Evolutionary conservation across 1,284 basidiomycete genomes (phyloP), one percentile per base, ranked within the genome.

Genomic region (Heterobasidion occidentale): DNA sequence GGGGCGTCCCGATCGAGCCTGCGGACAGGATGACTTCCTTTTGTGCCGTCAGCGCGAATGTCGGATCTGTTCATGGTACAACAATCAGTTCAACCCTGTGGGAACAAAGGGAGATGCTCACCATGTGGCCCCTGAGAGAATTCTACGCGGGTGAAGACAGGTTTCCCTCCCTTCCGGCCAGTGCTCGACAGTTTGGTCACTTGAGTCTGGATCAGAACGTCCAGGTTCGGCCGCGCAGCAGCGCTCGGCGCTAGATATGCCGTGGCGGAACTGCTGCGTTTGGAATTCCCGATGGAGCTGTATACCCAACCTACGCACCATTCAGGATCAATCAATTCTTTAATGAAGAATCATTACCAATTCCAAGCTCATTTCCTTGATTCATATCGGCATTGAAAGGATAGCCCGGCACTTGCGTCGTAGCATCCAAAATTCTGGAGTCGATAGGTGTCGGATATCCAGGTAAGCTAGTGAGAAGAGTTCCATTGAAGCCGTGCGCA

Each of bases 1-100:
- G 74, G 9, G 78, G 76, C 2, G 72, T 71, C 0, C 66, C 68
- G 8, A 77, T 61, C 0, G 71, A 63, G 11, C 77, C 77, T 5
- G 74, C 71, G 44, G 76, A 74, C 7, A 80, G 66, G 42, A 80
- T 72, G n/a, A 79, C 57, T 59, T 77, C 76, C 49, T 70, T 73
- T 35, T 47, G 60, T 2, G 71, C 76, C 7, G 55, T 65, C 27
- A 73, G 63, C 12, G 12, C 45, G 27, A 44, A 45, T 36, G 33
- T 54, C 35, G 46, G n/a, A 11, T 11, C 46, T 48, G 19, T 17
- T 5, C 12, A 17, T 45, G 42, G 17, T 17, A 17, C 36, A 46
- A 27, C 38, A 14, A 45, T 14, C 42, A 45, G 17, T 45, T 6
- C 14, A 5, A 45, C n/a, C n/a, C 17, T 14, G 19, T 7, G 34